Evolutionary conservation across 352 stramenopile genomes (phyloP), one percentile per base, ranked within the genome.

Genomic region (Phytopythium mirpurense): DNA sequence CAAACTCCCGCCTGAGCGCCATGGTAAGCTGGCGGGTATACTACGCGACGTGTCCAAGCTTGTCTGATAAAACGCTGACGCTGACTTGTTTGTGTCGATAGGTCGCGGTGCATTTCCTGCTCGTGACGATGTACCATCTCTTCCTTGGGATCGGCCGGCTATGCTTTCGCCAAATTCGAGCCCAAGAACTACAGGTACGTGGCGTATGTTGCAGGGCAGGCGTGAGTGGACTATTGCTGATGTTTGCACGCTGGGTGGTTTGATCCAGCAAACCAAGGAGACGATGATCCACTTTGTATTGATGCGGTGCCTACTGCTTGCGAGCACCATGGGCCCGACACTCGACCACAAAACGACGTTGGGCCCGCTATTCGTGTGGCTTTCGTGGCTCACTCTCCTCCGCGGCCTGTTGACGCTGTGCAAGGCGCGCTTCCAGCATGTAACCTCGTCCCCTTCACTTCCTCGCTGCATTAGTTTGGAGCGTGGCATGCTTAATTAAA

Each of bases 231-330:
- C 44, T 21, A 26, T 11, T 40, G 7, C 29, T 46, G 7, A 35
- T 36, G 29, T 5, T 5, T 21, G 5, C 45, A 19, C 8, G 14
- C 32, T 21, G 54, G n/a, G 23, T 12, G 35, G 16, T n/a, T 32
- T 9, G 36, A 21, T 0, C 35, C 27, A 90, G 65, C 80, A 86
- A 72, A 88, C 80, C 23, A 90, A 90, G 41, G 80, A 90, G 51
- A 88, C 75, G 19, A 76, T 90, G 53, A 73, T 90, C 47, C 78
- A 85, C 41, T 90, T 88, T 38, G 58, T 87, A 19, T 56, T 90
- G 51, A 81, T 90, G 67, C 80, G 80, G 29, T 87, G 72, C 27
- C 67, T 88, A 23, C 58, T 90, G 58, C 74, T 90, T 3, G 75
- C 82, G 9, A 87, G 72, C 54, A 90, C 80, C 26, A 77, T 90